Evolutionary conservation across 1,139 yeast species (phyloP), one percentile per base, ranked within the genome.

Genomic region (Taphrina sp.): DNA sequence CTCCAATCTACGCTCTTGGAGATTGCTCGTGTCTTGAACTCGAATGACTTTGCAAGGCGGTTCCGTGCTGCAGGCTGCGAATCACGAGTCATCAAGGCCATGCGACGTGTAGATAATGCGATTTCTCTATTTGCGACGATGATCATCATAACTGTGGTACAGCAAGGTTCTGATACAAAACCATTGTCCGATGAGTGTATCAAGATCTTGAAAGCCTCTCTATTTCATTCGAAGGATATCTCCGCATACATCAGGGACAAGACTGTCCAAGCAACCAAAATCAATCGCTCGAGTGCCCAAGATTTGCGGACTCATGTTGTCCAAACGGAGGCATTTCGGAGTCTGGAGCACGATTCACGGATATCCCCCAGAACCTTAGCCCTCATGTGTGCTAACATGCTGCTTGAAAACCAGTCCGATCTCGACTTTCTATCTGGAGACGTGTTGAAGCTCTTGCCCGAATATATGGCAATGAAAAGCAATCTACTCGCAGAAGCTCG

Each of bases 51-150:
- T 33, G 39, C 39, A 4, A 20, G 46, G 33, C 22, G 34, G 10
- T 49, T 49, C 12, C 38, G 46, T 17, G 46, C 54, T 5, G 37
- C 44, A 14, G 46, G 39, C 16, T 38, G 28, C 17, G 54, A 49
- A 4, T 39, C 16, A 34, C 38, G 31, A 7, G 28, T 24, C 4
- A 19, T 39, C 46, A 12, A n/a, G 16, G 39, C 46, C 7, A 34
- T 45, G 14, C 26, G 33, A 26, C 23, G 23, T 7, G 45, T 39
- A 14, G 16, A 23, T 2, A 34, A 49, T 19, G 46, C 54, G 28
- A 12, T 49, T 16, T 22, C 39, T 12, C 16, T 49, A 10, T 41
- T 34, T 16, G 35, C 33, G 7, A 36, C 34, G 23, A 49, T 33
- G 46, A 24, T 49, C 39, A 29, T 49, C 33, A 17, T 29, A 20